Evolutionary conservation across 495 filamentous ascomycete species (phyloP).

Genomic region (Hypoxylon fragiforme): DNA sequence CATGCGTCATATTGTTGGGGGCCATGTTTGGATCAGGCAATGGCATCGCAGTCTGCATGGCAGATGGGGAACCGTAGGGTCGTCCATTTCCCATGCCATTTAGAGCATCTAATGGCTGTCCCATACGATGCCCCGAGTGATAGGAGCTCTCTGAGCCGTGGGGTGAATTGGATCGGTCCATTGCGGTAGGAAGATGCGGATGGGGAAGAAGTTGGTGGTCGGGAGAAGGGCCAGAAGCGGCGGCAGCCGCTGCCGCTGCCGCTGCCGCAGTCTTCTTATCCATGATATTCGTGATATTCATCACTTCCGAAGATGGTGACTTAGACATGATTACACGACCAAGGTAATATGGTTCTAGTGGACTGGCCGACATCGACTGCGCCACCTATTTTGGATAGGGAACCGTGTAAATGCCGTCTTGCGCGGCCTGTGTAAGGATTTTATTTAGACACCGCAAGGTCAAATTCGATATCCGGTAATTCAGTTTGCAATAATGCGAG

Average conservation of each 20-base stretch:
- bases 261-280: constrained; percentile 65
- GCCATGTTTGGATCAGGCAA: constrained; percentile 54
- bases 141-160: constrained; percentile 70
- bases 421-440: constrained; percentile 3
- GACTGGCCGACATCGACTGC: not conserved
- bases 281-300: constrained; percentile 73
- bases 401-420: constrained; percentile 1
- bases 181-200: constrained; percentile 56
- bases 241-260: constrained; percentile 42
- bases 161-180: constrained; percentile 71
- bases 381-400: not conserved
- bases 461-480: not conserved
- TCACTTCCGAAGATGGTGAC: constrained; percentile 43
- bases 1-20: constrained; percentile 43
- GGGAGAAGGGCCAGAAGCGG: constrained; percentile 39
- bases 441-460: not conserved
- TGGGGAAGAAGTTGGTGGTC: constrained; percentile 61
- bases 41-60: constrained; percentile 50
- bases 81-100: constrained; percentile 49
- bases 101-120: constrained; percentile 53
- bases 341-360: not conserved
- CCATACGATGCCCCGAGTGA: constrained; percentile 53
- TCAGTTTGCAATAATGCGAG: too few species aligned
- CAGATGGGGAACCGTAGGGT: constrained; percentile 35
- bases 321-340: constrained; percentile 28